A percentile compares a stretch with the other conserved stretches of the same genome.
phyloP scores from a whole-genome alignment of 2,329 filamentous ascomycete species.

The Penicillium brevicompactum region DNA sequence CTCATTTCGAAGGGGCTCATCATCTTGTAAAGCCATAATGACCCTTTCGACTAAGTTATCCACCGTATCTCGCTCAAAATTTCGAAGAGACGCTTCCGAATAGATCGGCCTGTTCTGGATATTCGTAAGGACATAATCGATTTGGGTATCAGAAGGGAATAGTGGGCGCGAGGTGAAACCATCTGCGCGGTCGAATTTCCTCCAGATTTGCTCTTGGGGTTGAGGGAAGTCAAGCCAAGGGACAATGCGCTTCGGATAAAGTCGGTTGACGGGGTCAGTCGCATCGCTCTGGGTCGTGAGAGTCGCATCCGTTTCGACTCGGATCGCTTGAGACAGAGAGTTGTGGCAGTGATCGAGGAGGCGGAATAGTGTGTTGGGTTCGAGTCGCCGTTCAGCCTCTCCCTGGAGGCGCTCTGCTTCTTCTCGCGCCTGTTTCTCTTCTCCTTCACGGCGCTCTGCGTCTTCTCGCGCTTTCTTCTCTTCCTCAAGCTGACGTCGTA shows the following conservation, averaged over 20 bases:
- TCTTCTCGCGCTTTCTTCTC: constrained; percentile 3
- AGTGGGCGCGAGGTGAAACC: constrained; percentile 17
- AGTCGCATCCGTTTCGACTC: constrained; percentile 22
- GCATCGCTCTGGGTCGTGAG: constrained; percentile 26
- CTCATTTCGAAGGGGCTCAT: constrained; percentile 16
- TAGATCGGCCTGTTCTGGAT: constrained; percentile 23
- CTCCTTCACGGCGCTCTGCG: no score
- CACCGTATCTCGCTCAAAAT: constrained; percentile 28
- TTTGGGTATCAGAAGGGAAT: constrained; percentile 20
- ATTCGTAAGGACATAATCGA: constrained; percentile 16
- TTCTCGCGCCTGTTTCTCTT: constrained; percentile 3
- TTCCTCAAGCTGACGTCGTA: constrained; percentile 7
- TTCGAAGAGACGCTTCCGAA: constrained; percentile 23
- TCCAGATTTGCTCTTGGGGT: constrained; percentile 26
- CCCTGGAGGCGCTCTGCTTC: constrained; percentile 9
- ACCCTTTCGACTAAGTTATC: constrained; percentile 26
- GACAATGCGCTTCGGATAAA: constrained; percentile 22
- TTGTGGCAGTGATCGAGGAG: constrained; percentile 28
- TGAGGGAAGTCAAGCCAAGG: constrained; percentile 28
- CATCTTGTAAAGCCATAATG: constrained; percentile 18
- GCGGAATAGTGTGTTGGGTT: constrained; percentile 21
- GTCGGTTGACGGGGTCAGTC: constrained; percentile 22
- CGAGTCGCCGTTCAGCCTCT: constrained; percentile 20
- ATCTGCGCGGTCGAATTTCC: constrained; percentile 17
- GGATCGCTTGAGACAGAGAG: constrained; percentile 23